phyloP scores from a whole-genome alignment of 108 stramenopile genomes.

The Discostella stelligeroides region DNA sequence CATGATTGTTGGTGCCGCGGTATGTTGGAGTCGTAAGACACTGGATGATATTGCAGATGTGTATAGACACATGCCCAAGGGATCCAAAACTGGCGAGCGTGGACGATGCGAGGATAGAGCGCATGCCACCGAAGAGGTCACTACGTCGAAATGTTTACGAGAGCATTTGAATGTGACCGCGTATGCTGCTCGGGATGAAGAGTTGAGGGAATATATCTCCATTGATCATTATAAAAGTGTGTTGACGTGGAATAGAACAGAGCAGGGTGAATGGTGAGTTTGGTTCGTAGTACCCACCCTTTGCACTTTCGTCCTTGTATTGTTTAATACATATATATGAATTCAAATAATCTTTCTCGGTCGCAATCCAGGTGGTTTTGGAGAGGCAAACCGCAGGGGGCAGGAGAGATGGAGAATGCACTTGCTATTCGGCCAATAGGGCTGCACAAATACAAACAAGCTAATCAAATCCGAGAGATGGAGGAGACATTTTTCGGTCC shows the following conservation, averaged over 20 bases:
- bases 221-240: conserved; percentile 19
- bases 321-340: no score
- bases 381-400: conserved; percentile 45
- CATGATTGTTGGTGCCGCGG: conserved; percentile 50
- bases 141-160: conserved; percentile 33
- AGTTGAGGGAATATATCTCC: conserved; percentile 36
- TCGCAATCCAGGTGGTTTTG: conserved; percentile 40
- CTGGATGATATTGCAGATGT: conserved; percentile 45
- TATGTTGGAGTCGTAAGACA: conserved; percentile 48
- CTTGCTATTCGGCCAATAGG: conserved; percentile 48
- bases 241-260: conserved; percentile 44
- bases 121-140: conserved; percentile 45
- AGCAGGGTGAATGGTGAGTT: conserved; percentile 54
- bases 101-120: conserved; percentile 54
- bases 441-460: conserved; percentile 49
- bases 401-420: conserved; percentile 44
- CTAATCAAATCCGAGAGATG: conserved; percentile 20
- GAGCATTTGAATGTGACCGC: conserved; percentile 45
- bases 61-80: conserved; percentile 51
- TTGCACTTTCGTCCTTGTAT: no score
- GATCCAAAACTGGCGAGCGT: conserved; percentile 26
- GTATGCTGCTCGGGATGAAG: conserved; percentile 40
- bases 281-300: not conserved
- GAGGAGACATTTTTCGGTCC: conserved; percentile 39
- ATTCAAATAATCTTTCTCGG: not conserved